phyloP scores from a whole-genome alignment of 371 early-diverging fungal species.

The Chytridiales sp. region DNA sequence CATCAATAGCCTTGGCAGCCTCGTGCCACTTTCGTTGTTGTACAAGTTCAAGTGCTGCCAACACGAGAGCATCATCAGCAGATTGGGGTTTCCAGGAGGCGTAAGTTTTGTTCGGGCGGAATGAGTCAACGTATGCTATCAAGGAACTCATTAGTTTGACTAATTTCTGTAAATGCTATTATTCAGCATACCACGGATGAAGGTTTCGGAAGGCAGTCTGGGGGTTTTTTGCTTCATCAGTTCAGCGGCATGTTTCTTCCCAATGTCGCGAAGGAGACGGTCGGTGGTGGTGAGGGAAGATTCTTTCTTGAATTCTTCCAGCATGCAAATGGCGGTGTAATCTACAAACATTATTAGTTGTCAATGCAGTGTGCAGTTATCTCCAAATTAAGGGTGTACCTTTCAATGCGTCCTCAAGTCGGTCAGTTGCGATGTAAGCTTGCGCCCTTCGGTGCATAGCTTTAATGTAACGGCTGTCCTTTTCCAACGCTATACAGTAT shows the following conservation, averaged over 20 bases:
- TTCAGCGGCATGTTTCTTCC: constrained; percentile 75
- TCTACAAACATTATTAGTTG: constrained; percentile 47
- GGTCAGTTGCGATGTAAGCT: constrained; percentile 54
- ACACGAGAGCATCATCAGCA: constrained; percentile 55
- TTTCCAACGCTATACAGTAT: constrained; percentile 31
- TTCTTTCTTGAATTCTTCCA: constrained; percentile 90
- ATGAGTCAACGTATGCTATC: constrained; percentile 67
- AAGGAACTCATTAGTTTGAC: not conserved
- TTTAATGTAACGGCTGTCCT: constrained; percentile 47
- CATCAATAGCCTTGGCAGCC: constrained; percentile 67
- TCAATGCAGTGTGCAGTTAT: not conserved
- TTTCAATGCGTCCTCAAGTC: constrained; percentile 76
- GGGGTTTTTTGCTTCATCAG: constrained; percentile 54
- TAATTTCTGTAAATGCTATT: constrained; percentile 8
- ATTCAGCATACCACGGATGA: constrained; percentile 70
- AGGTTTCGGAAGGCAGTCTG: constrained; percentile 81
- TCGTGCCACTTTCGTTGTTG: constrained; percentile 62
- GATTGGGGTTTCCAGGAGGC: not conserved
- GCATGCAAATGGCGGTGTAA: constrained; percentile 87
- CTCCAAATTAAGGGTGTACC: constrained; percentile 33
- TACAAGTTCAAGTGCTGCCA: constrained; percentile 47
- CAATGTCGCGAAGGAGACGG: constrained; percentile 81
- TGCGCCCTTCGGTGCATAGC: constrained; percentile 49
- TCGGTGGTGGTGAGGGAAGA: constrained; percentile 81
- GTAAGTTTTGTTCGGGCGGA: constrained; percentile 54